Base-by-base conservation (phyloP, 2,329 filamentous ascomycete species). In the Lachnellula hyalina region DNA sequence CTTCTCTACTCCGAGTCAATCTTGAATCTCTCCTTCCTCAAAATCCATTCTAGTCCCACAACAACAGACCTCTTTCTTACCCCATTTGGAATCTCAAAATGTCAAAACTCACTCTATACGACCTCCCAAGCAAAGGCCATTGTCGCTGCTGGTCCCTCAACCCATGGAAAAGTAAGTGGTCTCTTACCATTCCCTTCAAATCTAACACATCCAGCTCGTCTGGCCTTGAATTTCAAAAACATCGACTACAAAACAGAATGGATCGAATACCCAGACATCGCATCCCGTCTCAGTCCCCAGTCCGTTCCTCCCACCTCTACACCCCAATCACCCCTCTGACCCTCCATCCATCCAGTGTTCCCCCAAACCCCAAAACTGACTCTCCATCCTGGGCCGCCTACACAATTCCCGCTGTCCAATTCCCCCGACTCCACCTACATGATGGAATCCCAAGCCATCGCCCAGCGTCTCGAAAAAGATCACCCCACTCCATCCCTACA, bases 231-330 rank as follows among this genome's bases (percentile, higher is more conserved):
- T 71, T 87, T 78, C 72, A 90, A 90, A 67, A 74, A 74, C 1
- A 68, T 89, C 14, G 76, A 82, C 46, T 90, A 89, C 72, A 77
- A 78, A 65, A 89, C 85, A 0, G 74, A 84, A 75, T 89, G 84
- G 84, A 70, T 84, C 15, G 84, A 88, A 64, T 89, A 87, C 61
- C 85, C 85, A 0, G 80, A 88, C 36, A 75, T 90, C 56, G 77
- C 74, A 54, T 70, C 80, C 1, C 78, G 69, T 2, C 72, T 89
- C 49, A 73, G 80, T 62, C 72, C 75, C 28, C 74, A 82, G 81
- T 83, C 63, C 62, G 75, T 68, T 45, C 45, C 21, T n/a, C n/a
- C 28, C 28, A 28, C 25, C 14, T 28, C 45, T 34, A 15, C 35
- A 40, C 35, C 17, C n/a, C 41, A 51, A 47, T 40, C 49, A 1